A percentile compares a stretch with the other conserved stretches of the same genome.
Conservation (phyloP, 1,139 yeast genomes). For the Nematodospora anomalae region DNA sequence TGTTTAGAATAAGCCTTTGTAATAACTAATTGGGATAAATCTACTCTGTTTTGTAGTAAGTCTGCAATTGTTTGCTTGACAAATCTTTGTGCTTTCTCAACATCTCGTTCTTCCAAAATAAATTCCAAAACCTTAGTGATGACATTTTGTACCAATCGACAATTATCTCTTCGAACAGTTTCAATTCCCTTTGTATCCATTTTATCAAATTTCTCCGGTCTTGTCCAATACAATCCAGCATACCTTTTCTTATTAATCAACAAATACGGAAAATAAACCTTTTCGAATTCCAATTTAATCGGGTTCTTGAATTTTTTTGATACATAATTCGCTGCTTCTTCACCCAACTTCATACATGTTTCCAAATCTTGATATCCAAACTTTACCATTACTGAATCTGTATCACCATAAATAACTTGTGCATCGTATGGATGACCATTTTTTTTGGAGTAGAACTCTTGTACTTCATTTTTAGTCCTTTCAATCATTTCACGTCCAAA, state of each 20-base stretch:
- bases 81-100: conserved; percentile 80
- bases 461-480: conserved; percentile 82
- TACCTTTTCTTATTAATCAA: conserved; percentile 94
- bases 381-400: conserved; percentile 98
- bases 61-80: conserved; percentile 90
- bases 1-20: conserved; percentile 88
- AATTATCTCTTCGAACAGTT: conserved; percentile 96
- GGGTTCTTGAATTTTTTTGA: conserved; percentile 80
- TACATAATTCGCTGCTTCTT: conserved; percentile 90
- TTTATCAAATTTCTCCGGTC: conserved; percentile 84
- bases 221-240: conserved; percentile 97
- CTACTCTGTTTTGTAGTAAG: conserved; percentile 85
- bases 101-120: conserved; percentile 86
- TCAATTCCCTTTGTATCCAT: conserved; percentile 99
- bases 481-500: conserved; percentile 98
- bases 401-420: conserved; percentile 94
- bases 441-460: conserved; percentile 68
- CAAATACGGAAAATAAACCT: conserved; percentile 92
- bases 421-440: conserved; percentile 86
- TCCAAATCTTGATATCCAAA: conserved; percentile 84
- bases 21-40: conserved; percentile 89
- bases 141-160: conserved; percentile 90
- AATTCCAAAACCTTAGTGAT: conserved; percentile 86
- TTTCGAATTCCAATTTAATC: conserved; percentile 93
- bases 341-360: conserved; percentile 87